phyloP scores from a whole-genome alignment of 2,329 filamentous ascomycete species.

The Kalmusia sp. region DNA sequence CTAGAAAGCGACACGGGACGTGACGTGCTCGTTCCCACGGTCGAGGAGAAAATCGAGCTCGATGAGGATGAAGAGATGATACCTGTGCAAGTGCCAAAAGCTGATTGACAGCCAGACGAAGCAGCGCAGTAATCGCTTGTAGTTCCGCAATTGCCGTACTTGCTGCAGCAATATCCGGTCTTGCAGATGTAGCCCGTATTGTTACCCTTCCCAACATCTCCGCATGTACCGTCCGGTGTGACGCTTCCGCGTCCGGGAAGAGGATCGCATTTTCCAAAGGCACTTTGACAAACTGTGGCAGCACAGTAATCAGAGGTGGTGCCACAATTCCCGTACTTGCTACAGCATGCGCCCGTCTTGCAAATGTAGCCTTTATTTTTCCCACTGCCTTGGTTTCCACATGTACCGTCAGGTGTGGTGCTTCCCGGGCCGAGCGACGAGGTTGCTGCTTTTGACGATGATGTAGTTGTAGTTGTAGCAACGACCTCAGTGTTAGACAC shows the following conservation, averaged over 20 bases:
- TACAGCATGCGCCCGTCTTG: constrained; percentile 1
- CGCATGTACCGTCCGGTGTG: constrained; percentile 12
- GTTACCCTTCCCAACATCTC: constrained; percentile 7
- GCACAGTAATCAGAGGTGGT: constrained; percentile 9
- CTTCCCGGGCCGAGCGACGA: neutral
- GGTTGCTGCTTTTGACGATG: neutral
- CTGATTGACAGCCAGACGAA: constrained; percentile 23
- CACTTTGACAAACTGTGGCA: constrained; percentile 9
- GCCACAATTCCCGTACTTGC: constrained; percentile 15
- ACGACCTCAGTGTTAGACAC: too few species aligned
- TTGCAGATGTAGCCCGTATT: constrained; percentile 43
- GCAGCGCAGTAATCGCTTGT: constrained; percentile 25
- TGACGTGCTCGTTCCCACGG: too few species aligned
- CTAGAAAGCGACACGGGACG: too few species aligned
- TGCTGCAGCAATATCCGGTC: constrained; percentile 46
- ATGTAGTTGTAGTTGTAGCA: too few species aligned
- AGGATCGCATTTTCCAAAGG: constrained; percentile 7
- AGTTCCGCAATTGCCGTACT: constrained; percentile 43
- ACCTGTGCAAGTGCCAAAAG: constrained; percentile 24
- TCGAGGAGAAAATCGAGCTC: too few species aligned
- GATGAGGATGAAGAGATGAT: neutral
- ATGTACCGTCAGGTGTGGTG: constrained; percentile 1
- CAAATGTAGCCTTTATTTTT: constrained; percentile 3
- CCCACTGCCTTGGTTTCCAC: neutral
- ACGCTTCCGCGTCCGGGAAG: neutral